phyloP scores from a whole-genome alignment of 176 grass and related monocot species.

The Carex littledalei region DNA sequence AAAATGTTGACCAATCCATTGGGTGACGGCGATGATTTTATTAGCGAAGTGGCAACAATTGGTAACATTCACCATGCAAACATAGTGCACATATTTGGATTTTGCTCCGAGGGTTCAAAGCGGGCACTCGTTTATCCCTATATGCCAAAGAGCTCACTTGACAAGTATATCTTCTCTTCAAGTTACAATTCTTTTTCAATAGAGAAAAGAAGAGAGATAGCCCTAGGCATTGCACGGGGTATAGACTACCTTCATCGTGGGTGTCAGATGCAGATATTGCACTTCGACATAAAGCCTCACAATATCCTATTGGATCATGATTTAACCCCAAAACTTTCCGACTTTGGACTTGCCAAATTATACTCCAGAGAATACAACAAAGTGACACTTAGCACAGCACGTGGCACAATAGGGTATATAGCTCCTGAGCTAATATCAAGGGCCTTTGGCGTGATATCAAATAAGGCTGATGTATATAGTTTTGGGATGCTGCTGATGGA shows the following conservation, averaged over 20 bases:
- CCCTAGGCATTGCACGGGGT: slow-evolving; percentile 40
- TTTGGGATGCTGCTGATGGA: slow-evolving; percentile 33
- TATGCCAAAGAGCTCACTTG: slow-evolving; percentile 58
- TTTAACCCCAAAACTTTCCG: slow-evolving; percentile 48
- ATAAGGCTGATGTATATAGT: slow-evolving; percentile 39
- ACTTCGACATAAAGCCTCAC: slow-evolving; percentile 78
- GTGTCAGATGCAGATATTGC: slow-evolving; percentile 57
- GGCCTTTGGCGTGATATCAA: slow-evolving; percentile 36
- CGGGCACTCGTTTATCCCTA: slow-evolving; percentile 61
- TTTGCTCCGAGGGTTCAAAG: slow-evolving; percentile 46
- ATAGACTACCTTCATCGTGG: slow-evolving; percentile 66
- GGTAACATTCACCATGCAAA: slow-evolving; percentile 53
- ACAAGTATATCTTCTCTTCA: slow-evolving; percentile 41
- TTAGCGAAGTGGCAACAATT: slow-evolving; percentile 53
- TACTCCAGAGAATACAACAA: slow-evolving; percentile 36
- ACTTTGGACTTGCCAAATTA: slow-evolving; percentile 64
- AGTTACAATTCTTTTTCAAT: slow-evolving; percentile 5
- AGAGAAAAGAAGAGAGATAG: slow-evolving; percentile 42
- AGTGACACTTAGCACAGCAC: slow-evolving; percentile 41
- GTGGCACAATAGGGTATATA: slow-evolving; percentile 74
- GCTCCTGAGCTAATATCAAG: slow-evolving; percentile 70
- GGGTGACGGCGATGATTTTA: slow-evolving; percentile 43
- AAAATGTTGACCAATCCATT: slow-evolving; percentile 36
- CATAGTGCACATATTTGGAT: slow-evolving; percentile 48
- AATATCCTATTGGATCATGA: slow-evolving; percentile 47